Conservation (phyloP, 2,329 filamentous ascomycete genomes). For the Aureobasidium namibiae region DNA sequence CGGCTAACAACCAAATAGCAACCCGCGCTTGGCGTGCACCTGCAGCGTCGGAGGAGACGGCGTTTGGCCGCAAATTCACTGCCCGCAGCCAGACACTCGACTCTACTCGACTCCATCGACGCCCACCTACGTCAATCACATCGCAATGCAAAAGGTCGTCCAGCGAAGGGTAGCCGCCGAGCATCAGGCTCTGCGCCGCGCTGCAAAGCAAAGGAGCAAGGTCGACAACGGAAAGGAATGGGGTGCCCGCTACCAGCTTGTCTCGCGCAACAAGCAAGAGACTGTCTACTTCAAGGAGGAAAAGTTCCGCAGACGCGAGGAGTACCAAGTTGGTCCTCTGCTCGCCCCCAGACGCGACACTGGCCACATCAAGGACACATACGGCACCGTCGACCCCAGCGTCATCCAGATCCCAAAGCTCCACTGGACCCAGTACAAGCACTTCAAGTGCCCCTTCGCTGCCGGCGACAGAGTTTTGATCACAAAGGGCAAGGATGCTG, state of each 20-base stretch:
- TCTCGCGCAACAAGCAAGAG: conserved; percentile 11
- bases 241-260: conserved; percentile 22
- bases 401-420: conserved; percentile 27
- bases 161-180: conserved; percentile 59
- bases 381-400: conserved; percentile 44
- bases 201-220: conserved; percentile 14
- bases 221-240: conserved; percentile 22
- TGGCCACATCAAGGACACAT: conserved; percentile 48
- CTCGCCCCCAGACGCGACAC: conserved; percentile 64
- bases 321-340: conserved; percentile 70
- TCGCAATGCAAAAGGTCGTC: conserved; percentile 61
- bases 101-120: neutral
- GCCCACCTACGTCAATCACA: neutral
- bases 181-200: conserved; percentile 47
- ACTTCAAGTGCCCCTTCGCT: conserved; percentile 22
- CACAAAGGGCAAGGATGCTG: conserved; percentile 67
- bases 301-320: conserved; percentile 56
- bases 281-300: conserved; percentile 32
- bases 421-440: conserved; percentile 31
- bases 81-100: neutral
- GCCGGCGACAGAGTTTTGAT: conserved; percentile 74
- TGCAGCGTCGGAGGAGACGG: neutral
- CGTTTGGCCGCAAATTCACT: neutral
- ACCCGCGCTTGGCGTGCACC: neutral
- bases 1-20: neutral